phyloP scores from a whole-genome alignment of 768 basidiomycete genomes.

The Suillus subalutaceus region DNA sequence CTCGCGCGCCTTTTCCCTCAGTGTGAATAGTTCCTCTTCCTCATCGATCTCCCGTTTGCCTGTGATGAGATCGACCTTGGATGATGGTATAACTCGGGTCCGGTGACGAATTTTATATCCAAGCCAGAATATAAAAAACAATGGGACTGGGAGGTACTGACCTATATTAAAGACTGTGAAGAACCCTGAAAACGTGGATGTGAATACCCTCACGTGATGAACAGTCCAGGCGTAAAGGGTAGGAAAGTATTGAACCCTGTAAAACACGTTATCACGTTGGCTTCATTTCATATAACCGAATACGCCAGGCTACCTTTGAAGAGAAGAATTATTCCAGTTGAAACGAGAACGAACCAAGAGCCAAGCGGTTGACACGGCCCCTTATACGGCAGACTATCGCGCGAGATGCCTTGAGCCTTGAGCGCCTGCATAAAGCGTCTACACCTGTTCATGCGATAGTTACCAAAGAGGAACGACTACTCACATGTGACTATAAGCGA shows the following conservation, averaged over 20 bases:
- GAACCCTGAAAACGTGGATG: conserved; percentile 6
- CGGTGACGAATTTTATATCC: conserved; percentile 40
- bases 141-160: conserved; percentile 37
- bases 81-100: conserved; percentile 39
- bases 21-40: conserved; percentile 53
- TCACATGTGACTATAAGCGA: conserved; percentile 63
- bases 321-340: conserved; percentile 55
- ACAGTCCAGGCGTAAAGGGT: conserved; percentile 54
- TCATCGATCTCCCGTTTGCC: conserved; percentile 63
- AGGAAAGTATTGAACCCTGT: conserved; percentile 44
- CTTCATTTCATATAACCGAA: conserved; percentile 45
- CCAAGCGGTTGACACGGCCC: conserved; percentile 67
- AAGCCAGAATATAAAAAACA: conserved; percentile 38
- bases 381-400: conserved; percentile 52
- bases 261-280: conserved; percentile 16
- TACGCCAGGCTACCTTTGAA: conserved; percentile 59
- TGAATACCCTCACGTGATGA: conserved; percentile 51
- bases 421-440: conserved; percentile 55
- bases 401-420: conserved; percentile 44
- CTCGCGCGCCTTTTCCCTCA: conserved; percentile 30
- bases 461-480: conserved; percentile 20
- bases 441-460: conserved; percentile 20
- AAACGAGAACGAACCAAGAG: conserved; percentile 59
- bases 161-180: neutral
- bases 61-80: conserved; percentile 62